Percentiles rank a stretch among this genome's conserved stretches.
Conservation (phyloP, 768 basidiomycete species). For the Aureoboletus auriporus region DNA sequence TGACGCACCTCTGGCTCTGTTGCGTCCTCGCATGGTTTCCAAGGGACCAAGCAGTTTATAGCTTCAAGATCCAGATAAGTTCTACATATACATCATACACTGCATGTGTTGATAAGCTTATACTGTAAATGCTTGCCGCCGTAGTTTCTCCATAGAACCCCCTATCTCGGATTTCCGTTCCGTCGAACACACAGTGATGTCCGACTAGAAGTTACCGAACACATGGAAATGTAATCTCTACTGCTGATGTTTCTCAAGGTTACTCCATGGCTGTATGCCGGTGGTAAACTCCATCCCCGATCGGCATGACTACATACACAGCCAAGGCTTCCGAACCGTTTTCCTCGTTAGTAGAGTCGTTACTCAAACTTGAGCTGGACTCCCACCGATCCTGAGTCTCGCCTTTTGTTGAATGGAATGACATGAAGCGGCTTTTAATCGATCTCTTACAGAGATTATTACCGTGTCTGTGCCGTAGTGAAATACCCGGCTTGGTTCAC, state of each 20-base stretch:
- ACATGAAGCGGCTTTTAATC: conserved; percentile 2
- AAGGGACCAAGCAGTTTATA: conserved; percentile 1
- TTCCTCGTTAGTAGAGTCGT: not conserved
- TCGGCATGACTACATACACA: too few relatives aligned
- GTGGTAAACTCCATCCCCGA: not conserved
- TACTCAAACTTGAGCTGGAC: not conserved
- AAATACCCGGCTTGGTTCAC: not conserved
- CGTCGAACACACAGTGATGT: not conserved
- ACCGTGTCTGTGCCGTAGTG: not conserved
- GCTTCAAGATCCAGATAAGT: not conserved
- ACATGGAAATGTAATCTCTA: not conserved
- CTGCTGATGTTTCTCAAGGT: conserved; percentile 10
- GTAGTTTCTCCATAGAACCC: conserved; percentile 9
- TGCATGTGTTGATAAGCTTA: conserved; percentile 4
- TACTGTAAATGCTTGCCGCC: conserved; percentile 3
- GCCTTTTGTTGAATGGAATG: not conserved
- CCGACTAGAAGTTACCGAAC: not conserved
- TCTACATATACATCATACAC: not conserved
- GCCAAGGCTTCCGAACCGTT: not conserved
- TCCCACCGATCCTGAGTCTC: not conserved
- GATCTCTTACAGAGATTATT: conserved; percentile 1
- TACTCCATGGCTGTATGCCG: not conserved
- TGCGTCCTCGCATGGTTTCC: conserved; percentile 1
- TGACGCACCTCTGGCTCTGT: conserved; percentile 4
- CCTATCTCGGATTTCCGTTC: conserved; percentile 3